Evolutionary conservation across 2,329 filamentous ascomycete genomes (phyloP).

Genomic region (Diaporthe velutina): DNA sequence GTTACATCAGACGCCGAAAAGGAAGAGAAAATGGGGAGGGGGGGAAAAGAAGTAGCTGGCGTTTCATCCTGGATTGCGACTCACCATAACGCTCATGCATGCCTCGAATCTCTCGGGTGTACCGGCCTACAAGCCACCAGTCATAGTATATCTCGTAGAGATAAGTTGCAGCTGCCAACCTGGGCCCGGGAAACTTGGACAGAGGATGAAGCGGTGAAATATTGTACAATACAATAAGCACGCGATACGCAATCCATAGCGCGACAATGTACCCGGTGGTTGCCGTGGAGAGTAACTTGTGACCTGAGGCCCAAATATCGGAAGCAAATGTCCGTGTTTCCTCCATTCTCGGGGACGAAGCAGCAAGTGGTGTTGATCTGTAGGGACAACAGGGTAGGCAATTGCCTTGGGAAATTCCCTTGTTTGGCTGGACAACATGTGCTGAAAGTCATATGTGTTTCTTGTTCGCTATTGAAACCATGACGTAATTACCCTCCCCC

Average conservation of each 20-base stretch:
- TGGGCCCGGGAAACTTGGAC: constrained; percentile 6
- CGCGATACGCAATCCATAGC: not conserved
- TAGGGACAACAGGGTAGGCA: too few species aligned
- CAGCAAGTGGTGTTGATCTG: too few species aligned
- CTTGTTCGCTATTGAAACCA: too few species aligned
- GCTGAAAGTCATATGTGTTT: too few species aligned
- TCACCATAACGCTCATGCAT: constrained; percentile 28
- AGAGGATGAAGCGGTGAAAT: constrained; percentile 25
- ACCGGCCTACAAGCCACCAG: not conserved
- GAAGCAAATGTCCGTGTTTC: too few species aligned
- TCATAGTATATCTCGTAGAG: constrained; percentile 24
- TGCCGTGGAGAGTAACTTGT: too few species aligned
- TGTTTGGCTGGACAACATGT: too few species aligned
- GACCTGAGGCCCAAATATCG: too few species aligned
- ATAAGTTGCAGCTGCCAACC: constrained; percentile 16
- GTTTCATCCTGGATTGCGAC: constrained; percentile 40
- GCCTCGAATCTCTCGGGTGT: constrained; percentile 2
- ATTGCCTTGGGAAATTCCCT: too few species aligned
- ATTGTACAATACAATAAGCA: constrained; percentile 6
- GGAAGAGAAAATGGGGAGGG: not conserved
- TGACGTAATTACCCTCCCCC: too few species aligned
- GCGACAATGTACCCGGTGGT: not conserved
- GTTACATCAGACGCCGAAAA: not conserved
- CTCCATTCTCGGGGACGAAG: too few species aligned
- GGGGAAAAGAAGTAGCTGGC: not conserved